These are phyloP conservation scores for Penicillium sumatraense DNA, from an alignment of 2,329 filamentous ascomycete species.

Conservation along the genomic window DNA sequence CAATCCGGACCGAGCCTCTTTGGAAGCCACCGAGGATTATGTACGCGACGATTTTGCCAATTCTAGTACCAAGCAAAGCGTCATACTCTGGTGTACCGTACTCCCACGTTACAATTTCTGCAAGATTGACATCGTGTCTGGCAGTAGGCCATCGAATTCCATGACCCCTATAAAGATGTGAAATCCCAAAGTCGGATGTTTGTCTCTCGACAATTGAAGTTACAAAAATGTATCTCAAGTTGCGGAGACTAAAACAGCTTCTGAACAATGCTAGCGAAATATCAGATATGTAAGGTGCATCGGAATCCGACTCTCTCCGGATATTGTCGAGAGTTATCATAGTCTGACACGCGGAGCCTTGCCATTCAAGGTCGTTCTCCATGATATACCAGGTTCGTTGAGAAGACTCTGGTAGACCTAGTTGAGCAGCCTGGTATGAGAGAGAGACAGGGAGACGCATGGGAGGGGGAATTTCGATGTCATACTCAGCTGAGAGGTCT, in stretches of 20 bases:
- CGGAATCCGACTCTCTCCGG: background rate
- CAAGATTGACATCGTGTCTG: background rate
- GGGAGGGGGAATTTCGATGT: too few species aligned
- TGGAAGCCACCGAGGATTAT: slow-evolving; percentile 11
- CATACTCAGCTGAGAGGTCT: too few species aligned
- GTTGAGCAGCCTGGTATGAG: background rate
- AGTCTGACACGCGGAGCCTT: background rate
- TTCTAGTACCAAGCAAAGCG: slow-evolving; percentile 11
- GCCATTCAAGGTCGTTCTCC: background rate
- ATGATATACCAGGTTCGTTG: background rate
- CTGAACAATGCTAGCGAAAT: background rate
- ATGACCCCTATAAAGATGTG: background rate
- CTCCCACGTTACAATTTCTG: background rate
- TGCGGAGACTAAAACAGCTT: background rate
- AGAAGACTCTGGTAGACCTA: background rate
- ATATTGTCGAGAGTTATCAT: background rate
- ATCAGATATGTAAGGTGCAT: background rate
- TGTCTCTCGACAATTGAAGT: background rate
- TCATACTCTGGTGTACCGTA: slow-evolving; percentile 6
- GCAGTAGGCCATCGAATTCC: background rate
- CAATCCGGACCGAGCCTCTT: slow-evolving; percentile 9
- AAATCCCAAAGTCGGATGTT: background rate
- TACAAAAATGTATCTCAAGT: background rate
- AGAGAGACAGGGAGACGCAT: too few species aligned
- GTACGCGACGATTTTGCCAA: slow-evolving; percentile 8